Conservation (phyloP, 1,284 basidiomycete genomes). For the Apiotrichum porosum region DNA sequence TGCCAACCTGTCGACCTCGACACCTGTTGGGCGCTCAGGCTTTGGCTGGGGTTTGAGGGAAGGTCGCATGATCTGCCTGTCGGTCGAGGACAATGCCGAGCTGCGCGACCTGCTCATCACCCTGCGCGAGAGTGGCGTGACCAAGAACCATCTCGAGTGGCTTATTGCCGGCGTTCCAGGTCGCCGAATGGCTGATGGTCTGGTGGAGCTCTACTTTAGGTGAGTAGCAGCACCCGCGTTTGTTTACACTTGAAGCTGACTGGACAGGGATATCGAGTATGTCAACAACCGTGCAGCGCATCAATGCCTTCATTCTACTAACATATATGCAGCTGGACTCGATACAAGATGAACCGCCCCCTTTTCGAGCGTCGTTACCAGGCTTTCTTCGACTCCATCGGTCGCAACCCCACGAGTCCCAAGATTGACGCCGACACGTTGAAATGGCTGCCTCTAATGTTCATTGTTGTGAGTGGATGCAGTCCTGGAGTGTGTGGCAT, state of each 20-base stretch:
- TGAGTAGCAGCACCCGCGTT: slow-evolving; percentile 16
- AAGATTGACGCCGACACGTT: slow-evolving; percentile 47
- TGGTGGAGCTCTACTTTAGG: slow-evolving; percentile 48
- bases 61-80: slow-evolving; percentile 38
- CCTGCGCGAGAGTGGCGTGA: slow-evolving; percentile 48
- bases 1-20: slow-evolving; percentile 28
- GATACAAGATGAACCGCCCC: slow-evolving; percentile 50
- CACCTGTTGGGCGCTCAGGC: slow-evolving; percentile 32
- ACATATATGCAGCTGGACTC: slow-evolving; percentile 50
- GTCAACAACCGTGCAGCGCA: too few species aligned
- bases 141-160: slow-evolving; percentile 46
- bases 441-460: slow-evolving; percentile 50
- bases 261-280: slow-evolving; percentile 16
- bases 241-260: background rate
- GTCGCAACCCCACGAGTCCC: slow-evolving; percentile 42
- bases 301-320: too few species aligned
- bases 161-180: slow-evolving; percentile 47
- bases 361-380: slow-evolving; percentile 45
- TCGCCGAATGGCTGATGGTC: slow-evolving; percentile 44
- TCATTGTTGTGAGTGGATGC: slow-evolving; percentile 48
- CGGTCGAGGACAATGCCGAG: slow-evolving; percentile 38
- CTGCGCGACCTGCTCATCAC: slow-evolving; percentile 44
- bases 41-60: slow-evolving; percentile 45
- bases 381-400: slow-evolving; percentile 47
- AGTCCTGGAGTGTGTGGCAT: too few species aligned